A percentile compares a stretch with the other conserved stretches of the same genome.
These are phyloP conservation scores for Puccinellia tenuiflora DNA, from an alignment of 176 grass and related monocot species.

Conservation along the genomic window DNA sequence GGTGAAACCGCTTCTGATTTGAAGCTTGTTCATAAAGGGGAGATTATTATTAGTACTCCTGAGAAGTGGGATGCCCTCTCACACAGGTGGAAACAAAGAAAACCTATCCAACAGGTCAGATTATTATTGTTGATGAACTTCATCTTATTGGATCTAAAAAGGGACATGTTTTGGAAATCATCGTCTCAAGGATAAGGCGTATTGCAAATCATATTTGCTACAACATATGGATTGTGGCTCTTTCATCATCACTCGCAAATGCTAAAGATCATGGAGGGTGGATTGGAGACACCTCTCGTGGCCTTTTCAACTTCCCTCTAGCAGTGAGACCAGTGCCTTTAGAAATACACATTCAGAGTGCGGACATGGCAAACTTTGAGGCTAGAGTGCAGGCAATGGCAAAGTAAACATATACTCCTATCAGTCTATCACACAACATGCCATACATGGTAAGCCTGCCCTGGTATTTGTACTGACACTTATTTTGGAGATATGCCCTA, in stretches of 20 bases:
- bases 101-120: slow-evolving; percentile 66
- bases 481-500: too few relatives aligned
- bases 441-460: slow-evolving; percentile 74
- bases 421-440: slow-evolving; percentile 75
- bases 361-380: slow-evolving; percentile 81
- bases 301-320: slow-evolving; percentile 81
- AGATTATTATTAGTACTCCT: slow-evolving; percentile 93
- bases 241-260: slow-evolving; percentile 80
- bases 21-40: slow-evolving; percentile 88
- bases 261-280: slow-evolving; percentile 80
- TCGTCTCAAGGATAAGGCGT: slow-evolving; percentile 78
- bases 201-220: slow-evolving; percentile 62
- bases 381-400: slow-evolving; percentile 91
- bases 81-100: slow-evolving; percentile 77
- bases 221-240: slow-evolving; percentile 70
- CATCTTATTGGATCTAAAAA: slow-evolving; percentile 76
- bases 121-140: slow-evolving; percentile 92
- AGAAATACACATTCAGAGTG: slow-evolving; percentile 84
- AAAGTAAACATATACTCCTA: slow-evolving; percentile 72
- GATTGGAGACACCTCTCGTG: slow-evolving; percentile 82
- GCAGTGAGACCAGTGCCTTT: slow-evolving; percentile 72
- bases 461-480: slow-evolving; percentile 74
- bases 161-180: slow-evolving; percentile 74
- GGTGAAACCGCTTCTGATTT: slow-evolving; percentile 79
- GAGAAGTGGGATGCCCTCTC: slow-evolving; percentile 97